Evolutionary conservation across 2,329 filamentous ascomycete genomes (phyloP).

Genomic region (Ophidiomyces ophidiicola): DNA sequence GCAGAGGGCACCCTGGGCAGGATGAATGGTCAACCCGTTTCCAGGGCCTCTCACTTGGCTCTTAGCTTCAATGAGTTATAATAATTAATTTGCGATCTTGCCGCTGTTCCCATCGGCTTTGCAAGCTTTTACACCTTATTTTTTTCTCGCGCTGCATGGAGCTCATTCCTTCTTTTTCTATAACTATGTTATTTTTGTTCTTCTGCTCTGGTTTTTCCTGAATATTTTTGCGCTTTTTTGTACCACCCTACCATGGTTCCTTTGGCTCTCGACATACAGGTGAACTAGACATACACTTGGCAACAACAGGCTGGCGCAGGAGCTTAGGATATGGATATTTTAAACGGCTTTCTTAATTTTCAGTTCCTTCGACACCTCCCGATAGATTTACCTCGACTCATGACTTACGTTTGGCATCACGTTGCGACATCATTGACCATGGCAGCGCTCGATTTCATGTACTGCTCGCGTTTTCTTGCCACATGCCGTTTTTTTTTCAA

Average conservation of each 20-base stretch:
- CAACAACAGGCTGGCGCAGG: constrained; percentile 10
- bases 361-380: constrained; percentile 4
- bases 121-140: neutral
- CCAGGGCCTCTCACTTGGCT: constrained; percentile 61
- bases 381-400: constrained; percentile 10
- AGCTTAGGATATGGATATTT: constrained; percentile 10
- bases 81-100: no score
- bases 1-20: constrained; percentile 25
- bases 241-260: constrained; percentile 6
- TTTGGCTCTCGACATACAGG: constrained; percentile 11
- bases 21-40: constrained; percentile 53
- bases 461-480: neutral
- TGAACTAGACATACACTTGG: constrained; percentile 12
- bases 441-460: neutral
- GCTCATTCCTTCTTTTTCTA: neutral
- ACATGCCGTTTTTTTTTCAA: no score
- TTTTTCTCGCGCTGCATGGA: constrained; percentile 1
- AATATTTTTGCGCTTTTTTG: neutral
- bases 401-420: constrained; percentile 8
- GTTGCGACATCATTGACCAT: neutral
- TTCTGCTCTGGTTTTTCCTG: neutral
- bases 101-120: no score
- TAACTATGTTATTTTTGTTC: neutral
- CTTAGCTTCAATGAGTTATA: constrained; percentile 26
- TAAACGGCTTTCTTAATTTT: constrained; percentile 6